Conservation (phyloP, 345 rosid species). For the Physaria fendleri region DNA sequence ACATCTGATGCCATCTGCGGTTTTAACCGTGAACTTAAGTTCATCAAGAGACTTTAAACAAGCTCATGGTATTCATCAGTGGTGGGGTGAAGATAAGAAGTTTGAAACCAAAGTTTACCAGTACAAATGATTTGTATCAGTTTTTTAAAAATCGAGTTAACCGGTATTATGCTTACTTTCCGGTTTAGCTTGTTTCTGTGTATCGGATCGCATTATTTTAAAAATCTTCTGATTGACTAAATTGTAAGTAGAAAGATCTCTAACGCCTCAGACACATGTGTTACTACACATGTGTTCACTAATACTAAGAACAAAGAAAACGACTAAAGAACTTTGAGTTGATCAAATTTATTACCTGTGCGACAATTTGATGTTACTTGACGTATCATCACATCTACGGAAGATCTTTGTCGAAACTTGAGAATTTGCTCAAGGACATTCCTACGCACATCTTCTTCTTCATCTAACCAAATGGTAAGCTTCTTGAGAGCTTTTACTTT, state of each 20-base stretch:
- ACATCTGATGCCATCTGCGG: constrained; percentile 76
- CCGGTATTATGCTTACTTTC: background rate
- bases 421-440: background rate
- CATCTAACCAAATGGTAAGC: background rate
- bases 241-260: too few species aligned
- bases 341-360: background rate
- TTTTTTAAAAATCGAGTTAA: background rate
- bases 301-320: background rate
- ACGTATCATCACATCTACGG: background rate
- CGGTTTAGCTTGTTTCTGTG: constrained; percentile 2
- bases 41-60: constrained; percentile 45
- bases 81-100: constrained; percentile 68
- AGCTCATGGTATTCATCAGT: constrained; percentile 92
- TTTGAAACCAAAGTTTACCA: constrained; percentile 47
- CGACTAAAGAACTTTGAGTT: too few species aligned
- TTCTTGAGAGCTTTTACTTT: background rate
- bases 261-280: too few species aligned
- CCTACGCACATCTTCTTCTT: background rate
- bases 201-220: too few species aligned
- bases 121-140: constrained; percentile 32
- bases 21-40: constrained; percentile 40
- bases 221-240: too few species aligned
- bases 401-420: background rate
- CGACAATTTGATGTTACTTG: background rate
- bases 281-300: too few species aligned